Percentiles rank a stretch among this genome's conserved stretches.
These are phyloP conservation scores for Venturiaceae sp. DNA, from an alignment of 2,329 filamentous ascomycete species.

Conservation along the genomic window DNA sequence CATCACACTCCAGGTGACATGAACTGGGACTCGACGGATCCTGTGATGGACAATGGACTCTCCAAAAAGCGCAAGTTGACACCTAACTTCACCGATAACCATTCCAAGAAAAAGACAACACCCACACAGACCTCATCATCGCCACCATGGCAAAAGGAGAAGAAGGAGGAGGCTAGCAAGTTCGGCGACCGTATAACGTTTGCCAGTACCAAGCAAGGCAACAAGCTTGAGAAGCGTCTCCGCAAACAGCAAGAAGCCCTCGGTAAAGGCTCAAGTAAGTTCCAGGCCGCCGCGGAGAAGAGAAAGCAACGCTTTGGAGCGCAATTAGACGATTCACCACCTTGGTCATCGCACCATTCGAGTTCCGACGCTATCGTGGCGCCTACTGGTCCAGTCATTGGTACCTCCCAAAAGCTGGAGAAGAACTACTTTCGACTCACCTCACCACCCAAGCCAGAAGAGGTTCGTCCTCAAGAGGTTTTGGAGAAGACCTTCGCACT, in stretches of 20 bases:
- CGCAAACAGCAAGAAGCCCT: conserved; percentile 33
- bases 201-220: conserved; percentile 33
- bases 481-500: conserved; percentile 78
- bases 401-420: conserved; percentile 73
- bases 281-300: conserved; percentile 75
- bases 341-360: background rate
- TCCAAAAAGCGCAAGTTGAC: conserved; percentile 76
- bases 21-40: conserved; percentile 13
- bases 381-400: conserved; percentile 63
- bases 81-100: conserved; percentile 37
- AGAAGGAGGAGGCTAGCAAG: conserved; percentile 29
- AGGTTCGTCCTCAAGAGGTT: conserved; percentile 74
- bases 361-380: background rate
- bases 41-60: conserved; percentile 8
- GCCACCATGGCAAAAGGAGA: conserved; percentile 67
- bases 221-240: conserved; percentile 35
- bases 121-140: background rate
- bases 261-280: conserved; percentile 67
- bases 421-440: conserved; percentile 95
- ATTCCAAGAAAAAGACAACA: background rate
- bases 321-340: conserved; percentile 30
- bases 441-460: conserved; percentile 75
- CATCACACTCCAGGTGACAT: conserved; percentile 8
- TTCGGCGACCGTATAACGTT: conserved; percentile 61
- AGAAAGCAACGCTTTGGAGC: conserved; percentile 77